phyloP scores from a whole-genome alignment of 2,329 filamentous ascomycete genomes.

The Ophiostoma fasciatum region DNA sequence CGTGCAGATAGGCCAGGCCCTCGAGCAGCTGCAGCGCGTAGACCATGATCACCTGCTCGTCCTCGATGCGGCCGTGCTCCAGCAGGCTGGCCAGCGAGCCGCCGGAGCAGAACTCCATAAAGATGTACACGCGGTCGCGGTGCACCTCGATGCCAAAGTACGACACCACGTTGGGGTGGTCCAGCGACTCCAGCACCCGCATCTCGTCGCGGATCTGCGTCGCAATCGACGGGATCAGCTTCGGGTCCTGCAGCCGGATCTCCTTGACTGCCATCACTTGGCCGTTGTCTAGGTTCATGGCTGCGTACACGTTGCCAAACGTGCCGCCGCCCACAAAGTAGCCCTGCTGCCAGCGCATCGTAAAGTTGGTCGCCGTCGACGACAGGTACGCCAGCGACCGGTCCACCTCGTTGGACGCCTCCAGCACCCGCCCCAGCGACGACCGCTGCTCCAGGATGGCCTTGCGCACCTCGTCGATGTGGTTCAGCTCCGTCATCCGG shows the following conservation, averaged over 20 bases:
- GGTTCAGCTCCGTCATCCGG: constrained; percentile 56
- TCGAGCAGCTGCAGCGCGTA: constrained; percentile 90
- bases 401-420: constrained; percentile 91
- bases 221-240: constrained; percentile 86
- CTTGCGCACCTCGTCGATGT: constrained; percentile 64
- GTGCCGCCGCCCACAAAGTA: constrained; percentile 94
- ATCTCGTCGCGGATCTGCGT: constrained; percentile 94
- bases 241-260: constrained; percentile 90
- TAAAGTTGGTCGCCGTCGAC: constrained; percentile 87
- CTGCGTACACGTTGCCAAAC: constrained; percentile 93
- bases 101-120: constrained; percentile 98
- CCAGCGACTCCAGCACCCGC: constrained; percentile 85
- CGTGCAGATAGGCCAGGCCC: constrained; percentile 84
- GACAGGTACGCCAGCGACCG: constrained; percentile 87
- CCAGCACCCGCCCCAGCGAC: constrained; percentile 76
- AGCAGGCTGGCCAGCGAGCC: constrained; percentile 80
- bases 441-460: constrained; percentile 75
- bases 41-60: constrained; percentile 94
- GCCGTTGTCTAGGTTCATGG: constrained; percentile 91
- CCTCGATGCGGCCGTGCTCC: constrained; percentile 93
- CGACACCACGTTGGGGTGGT: constrained; percentile 94
- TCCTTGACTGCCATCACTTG: constrained; percentile 98
- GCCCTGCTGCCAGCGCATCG: constrained; percentile 96
- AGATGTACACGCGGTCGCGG: constrained; percentile 98
- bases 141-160: constrained; percentile 98